Conservation (phyloP, 768 basidiomycete genomes). For the Leccinum boreale region DNA sequence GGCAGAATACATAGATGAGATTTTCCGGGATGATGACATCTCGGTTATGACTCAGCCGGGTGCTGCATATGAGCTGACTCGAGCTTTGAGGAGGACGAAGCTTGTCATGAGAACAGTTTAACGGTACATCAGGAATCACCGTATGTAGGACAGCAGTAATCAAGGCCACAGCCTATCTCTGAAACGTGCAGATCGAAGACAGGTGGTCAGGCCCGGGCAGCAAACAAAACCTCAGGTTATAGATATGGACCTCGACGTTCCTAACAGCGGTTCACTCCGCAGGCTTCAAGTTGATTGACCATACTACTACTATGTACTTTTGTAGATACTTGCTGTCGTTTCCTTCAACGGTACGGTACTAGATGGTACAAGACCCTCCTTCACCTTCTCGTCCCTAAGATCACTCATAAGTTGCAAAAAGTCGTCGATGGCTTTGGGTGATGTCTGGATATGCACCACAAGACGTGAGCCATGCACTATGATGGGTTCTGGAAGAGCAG, state of each 20-base stretch:
- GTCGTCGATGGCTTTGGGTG: conserved; percentile 75
- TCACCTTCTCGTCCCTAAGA: conserved; percentile 67
- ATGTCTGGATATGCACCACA: conserved; percentile 89
- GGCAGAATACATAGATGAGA: background rate
- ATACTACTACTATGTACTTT: background rate
- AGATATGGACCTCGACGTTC: no score
- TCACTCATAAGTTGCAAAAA: conserved; percentile 59
- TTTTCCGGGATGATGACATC: background rate
- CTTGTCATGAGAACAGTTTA: no score
- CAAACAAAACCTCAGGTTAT: no score
- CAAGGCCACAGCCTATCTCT: no score
- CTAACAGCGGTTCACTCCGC: no score
- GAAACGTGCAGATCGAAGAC: no score
- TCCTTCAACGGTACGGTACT: background rate
- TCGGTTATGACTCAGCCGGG: background rate
- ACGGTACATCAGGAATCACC: no score
- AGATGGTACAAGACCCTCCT: conserved; percentile 40
- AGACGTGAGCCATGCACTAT: conserved; percentile 67
- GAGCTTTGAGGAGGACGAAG: background rate
- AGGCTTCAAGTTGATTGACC: no score
- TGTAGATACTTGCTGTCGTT: conserved; percentile 7
- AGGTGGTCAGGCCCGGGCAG: no score
- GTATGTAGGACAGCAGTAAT: no score
- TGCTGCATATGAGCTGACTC: background rate
- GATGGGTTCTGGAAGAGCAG: conserved; percentile 65